A percentile compares a stretch with the other conserved stretches of the same genome.
Conservation (phyloP, 1,284 basidiomycete genomes). For the Microbotryomycetes sp. region DNA sequence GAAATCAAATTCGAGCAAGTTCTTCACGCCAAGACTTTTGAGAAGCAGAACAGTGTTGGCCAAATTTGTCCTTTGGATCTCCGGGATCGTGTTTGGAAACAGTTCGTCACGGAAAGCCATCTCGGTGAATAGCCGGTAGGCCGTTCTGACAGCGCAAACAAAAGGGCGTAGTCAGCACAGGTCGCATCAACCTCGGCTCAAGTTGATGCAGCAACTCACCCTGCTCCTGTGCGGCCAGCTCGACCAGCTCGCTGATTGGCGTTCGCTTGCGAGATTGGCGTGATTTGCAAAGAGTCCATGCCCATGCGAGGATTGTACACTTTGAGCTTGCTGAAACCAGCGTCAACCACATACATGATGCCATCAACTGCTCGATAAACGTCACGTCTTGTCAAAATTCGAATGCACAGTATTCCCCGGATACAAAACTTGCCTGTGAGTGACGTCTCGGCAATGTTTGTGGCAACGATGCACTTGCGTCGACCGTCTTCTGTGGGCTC, state of each 20-base stretch:
- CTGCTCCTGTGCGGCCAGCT: conserved; percentile 90
- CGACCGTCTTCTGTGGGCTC: conserved; percentile 88
- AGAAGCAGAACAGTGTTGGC: conserved; percentile 92
- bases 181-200: no score
- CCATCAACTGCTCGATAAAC: conserved; percentile 89
- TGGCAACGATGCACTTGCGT: conserved; percentile 94
- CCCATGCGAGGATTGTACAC: conserved; percentile 99
- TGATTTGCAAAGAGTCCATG: conserved; percentile 98
- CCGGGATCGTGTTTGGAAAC: conserved; percentile 93
- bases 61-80: conserved; percentile 95
- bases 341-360: conserved; percentile 93
- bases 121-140: conserved; percentile 95
- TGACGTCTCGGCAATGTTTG: conserved; percentile 98
- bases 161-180: no score
- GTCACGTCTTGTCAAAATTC: no score
- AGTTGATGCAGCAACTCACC: no score
- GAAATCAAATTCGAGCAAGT: conserved; percentile 97
- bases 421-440: conserved; percentile 58
- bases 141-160: conserved; percentile 53
- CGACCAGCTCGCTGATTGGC: conserved; percentile 91
- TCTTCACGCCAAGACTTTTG: conserved; percentile 88
- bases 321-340: conserved; percentile 94
- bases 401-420: conserved; percentile 23
- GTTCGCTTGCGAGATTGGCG: conserved; percentile 91
- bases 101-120: conserved; percentile 93